These are phyloP conservation scores for Coemansia sp. DNA, from an alignment of 192 early-diverging fungal species.

Conservation along the genomic window DNA sequence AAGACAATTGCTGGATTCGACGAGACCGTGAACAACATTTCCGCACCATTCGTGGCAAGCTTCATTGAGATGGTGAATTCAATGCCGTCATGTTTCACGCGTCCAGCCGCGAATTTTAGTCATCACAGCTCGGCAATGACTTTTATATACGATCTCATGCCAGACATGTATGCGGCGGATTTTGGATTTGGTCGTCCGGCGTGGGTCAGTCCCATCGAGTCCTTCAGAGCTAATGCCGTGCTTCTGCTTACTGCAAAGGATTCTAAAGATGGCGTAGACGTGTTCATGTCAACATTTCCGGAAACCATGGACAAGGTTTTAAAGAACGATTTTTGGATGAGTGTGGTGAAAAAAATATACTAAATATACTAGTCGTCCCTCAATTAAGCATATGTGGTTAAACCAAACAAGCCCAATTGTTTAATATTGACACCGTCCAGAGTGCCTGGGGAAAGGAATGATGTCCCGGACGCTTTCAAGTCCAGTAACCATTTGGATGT, in stretches of 20 bases:
- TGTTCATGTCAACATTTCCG: conserved; percentile 44
- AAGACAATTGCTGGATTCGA: conserved; percentile 15
- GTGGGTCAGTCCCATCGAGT: conserved; percentile 50
- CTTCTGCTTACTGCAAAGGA: conserved; percentile 34
- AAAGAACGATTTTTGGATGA: conserved; percentile 44
- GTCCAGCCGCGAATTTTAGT: conserved; percentile 27
- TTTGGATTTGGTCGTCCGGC: conserved; percentile 40
- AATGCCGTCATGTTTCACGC: conserved; percentile 40
- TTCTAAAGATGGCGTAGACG: conserved; percentile 35
- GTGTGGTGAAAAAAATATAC: conserved; percentile 33
- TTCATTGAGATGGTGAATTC: conserved; percentile 30
- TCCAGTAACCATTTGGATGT: conserved; percentile 74
- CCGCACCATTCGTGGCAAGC: conserved; percentile 23
- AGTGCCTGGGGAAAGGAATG: conserved; percentile 59
- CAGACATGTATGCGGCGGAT: conserved; percentile 44
- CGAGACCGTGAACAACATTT: conserved; percentile 12
- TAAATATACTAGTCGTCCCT: neutral
- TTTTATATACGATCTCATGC: conserved; percentile 45
- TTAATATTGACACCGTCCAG: conserved; percentile 59
- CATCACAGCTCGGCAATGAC: conserved; percentile 28
- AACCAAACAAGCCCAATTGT: neutral
- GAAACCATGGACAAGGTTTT: conserved; percentile 44
- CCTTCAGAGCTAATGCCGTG: conserved; percentile 40
- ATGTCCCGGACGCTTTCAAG: conserved; percentile 79
- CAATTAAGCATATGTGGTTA: too few relatives aligned